Evolutionary conservation across 202 grass and related monocot genomes (phyloP).

Genomic region (Setaria italica): DNA sequence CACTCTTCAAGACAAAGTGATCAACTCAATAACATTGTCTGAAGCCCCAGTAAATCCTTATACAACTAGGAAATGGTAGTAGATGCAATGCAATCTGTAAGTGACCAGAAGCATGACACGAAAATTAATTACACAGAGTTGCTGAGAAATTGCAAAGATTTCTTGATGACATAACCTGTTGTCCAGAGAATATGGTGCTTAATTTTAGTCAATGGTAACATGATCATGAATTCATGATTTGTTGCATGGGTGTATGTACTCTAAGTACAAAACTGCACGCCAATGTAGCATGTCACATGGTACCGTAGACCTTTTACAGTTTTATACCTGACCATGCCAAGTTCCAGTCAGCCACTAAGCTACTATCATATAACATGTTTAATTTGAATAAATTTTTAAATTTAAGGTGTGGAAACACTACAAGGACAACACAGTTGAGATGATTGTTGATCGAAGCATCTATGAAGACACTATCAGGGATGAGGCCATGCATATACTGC

Average conservation of each 20-base stretch:
- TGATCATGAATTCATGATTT: too few relatives aligned
- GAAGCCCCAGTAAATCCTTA: neutral
- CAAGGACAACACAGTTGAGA: conserved; percentile 56
- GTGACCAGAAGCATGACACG: neutral
- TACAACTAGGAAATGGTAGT: neutral
- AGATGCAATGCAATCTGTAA: neutral
- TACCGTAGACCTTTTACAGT: neutral
- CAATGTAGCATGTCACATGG: neutral
- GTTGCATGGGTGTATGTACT: neutral
- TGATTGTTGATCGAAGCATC: conserved; percentile 58
- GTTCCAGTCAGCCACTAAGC: neutral
- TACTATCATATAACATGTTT: neutral
- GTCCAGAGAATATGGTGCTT: neutral
- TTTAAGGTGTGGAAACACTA: conserved; percentile 83
- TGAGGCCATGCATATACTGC: conserved; percentile 57
- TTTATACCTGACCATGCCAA: neutral
- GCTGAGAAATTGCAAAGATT: neutral
- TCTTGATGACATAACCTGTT: neutral
- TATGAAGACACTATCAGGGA: conserved; percentile 61
- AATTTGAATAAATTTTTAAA: conserved; percentile 47
- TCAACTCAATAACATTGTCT: neutral
- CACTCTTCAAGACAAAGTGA: conserved; percentile 1
- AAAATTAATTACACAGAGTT: neutral
- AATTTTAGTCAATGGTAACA: conserved; percentile 2
- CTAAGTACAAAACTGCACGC: neutral